These are phyloP conservation scores for Musa itinerans DNA, from an alignment of 176 grass and related monocot genomes.

Conservation along the genomic window DNA sequence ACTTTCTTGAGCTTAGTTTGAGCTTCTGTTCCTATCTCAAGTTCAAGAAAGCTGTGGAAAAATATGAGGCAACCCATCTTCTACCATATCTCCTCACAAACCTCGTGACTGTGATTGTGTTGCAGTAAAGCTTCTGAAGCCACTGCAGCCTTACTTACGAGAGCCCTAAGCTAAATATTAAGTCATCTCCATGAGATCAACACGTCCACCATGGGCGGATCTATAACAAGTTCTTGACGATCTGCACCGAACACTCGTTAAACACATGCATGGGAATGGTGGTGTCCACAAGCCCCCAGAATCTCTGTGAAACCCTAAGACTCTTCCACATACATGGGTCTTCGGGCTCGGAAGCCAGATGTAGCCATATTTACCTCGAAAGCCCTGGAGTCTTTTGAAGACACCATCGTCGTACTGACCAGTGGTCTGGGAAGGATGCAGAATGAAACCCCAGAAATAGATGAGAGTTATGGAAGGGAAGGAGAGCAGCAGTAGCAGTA, in stretches of 20 bases:
- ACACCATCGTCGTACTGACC: not conserved
- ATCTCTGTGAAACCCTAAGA: too few relatives aligned
- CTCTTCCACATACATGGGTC: too few relatives aligned
- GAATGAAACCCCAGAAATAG: constrained; percentile 1
- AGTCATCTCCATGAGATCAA: too few relatives aligned
- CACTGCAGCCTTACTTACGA: too few relatives aligned
- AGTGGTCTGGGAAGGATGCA: not conserved
- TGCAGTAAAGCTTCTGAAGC: too few relatives aligned
- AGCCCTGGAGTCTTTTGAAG: not conserved
- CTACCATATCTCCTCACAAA: not conserved
- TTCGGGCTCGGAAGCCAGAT: not conserved
- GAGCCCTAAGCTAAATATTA: too few relatives aligned
- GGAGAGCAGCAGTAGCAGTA: not conserved
- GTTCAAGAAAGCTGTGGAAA: constrained; percentile 30
- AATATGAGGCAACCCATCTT: constrained; percentile 16
- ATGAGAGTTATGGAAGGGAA: not conserved
- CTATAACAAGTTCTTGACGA: too few relatives aligned
- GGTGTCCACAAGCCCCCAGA: too few relatives aligned
- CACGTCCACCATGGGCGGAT: too few relatives aligned
- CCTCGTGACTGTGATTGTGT: too few relatives aligned
- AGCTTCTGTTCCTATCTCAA: not conserved
- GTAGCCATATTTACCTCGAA: not conserved
- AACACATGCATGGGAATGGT: too few relatives aligned
- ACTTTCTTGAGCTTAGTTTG: constrained; percentile 18
- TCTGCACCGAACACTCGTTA: too few relatives aligned